phyloP scores from a whole-genome alignment of 371 early-diverging fungal genomes.

The Rhizopus arrhizus region DNA sequence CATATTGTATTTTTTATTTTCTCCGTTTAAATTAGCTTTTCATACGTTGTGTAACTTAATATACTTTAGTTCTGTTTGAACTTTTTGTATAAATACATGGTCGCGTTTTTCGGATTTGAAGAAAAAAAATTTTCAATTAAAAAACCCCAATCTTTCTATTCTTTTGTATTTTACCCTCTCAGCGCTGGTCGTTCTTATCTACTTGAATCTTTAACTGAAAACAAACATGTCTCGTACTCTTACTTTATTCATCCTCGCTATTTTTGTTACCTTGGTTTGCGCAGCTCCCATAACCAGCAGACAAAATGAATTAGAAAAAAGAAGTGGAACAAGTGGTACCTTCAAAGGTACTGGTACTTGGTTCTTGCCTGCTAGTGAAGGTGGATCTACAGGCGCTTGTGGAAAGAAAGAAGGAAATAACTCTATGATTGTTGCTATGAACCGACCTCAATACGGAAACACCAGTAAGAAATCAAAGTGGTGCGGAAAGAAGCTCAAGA shows the following conservation, averaged over 20 bases:
- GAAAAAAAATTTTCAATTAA: neutral
- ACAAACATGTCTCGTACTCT: constrained; percentile 8
- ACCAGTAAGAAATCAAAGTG: constrained; percentile 24
- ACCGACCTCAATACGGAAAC: constrained; percentile 33
- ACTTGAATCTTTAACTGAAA: neutral
- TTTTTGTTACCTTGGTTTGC: constrained; percentile 2
- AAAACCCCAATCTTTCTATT: neutral
- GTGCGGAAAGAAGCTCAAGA: constrained; percentile 33
- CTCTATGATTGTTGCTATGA: constrained; percentile 32
- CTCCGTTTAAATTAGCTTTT: neutral
- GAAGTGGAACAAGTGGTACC: neutral
- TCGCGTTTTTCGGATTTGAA: neutral
- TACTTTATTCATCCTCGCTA: constrained; percentile 1
- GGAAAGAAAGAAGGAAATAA: constrained; percentile 16
- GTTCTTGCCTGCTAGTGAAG: constrained; percentile 31
- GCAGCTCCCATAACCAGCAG: constrained; percentile 3
- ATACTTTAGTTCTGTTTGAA: neutral
- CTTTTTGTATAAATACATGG: neutral
- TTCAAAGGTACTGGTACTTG: constrained; percentile 31
- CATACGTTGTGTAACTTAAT: neutral
- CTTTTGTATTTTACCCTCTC: neutral
- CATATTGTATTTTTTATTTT: neutral
- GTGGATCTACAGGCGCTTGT: constrained; percentile 35
- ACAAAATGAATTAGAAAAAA: neutral
- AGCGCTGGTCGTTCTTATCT: neutral